Percentiles rank a stretch among this genome's conserved stretches.
phyloP scores from a whole-genome alignment of 2,329 filamentous ascomycete genomes.

The Magnaporthales sp. region DNA sequence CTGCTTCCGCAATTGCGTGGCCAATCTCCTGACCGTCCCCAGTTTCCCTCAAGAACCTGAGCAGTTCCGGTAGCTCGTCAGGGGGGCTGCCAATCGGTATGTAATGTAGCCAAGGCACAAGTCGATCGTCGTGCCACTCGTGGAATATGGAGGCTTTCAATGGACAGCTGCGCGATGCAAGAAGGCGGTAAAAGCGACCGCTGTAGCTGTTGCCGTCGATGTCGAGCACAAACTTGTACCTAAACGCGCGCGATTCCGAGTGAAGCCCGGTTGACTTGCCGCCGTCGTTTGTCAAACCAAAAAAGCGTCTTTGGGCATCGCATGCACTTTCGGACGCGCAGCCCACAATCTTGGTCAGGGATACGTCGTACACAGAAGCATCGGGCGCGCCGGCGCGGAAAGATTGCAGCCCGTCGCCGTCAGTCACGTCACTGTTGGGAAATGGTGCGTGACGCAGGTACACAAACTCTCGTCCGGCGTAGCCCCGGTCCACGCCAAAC shows the following conservation, averaged over 20 bases:
- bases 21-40: constrained; percentile 37
- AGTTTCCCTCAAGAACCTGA: constrained; percentile 34
- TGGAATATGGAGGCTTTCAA: constrained; percentile 43
- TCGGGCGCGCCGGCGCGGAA: constrained; percentile 1
- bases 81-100: constrained; percentile 40
- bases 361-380: constrained; percentile 9
- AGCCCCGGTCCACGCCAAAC: constrained; percentile 22
- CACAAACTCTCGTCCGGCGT: constrained; percentile 14
- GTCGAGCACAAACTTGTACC: constrained; percentile 37
- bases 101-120: constrained; percentile 49
- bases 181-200: constrained; percentile 41
- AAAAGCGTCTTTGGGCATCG: constrained; percentile 11
- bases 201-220: constrained; percentile 48
- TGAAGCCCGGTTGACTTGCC: background rate
- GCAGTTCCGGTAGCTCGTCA: constrained; percentile 42
- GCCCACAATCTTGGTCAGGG: constrained; percentile 29
- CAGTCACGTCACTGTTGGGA: constrained; percentile 25
- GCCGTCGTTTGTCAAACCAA: constrained; percentile 9
- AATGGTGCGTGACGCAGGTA: constrained; percentile 26
- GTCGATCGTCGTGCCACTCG: constrained; percentile 50
- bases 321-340: constrained; percentile 23
- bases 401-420: constrained; percentile 25
- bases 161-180: constrained; percentile 35
- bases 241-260: constrained; percentile 23
- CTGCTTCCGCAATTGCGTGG: constrained; percentile 39